Base-by-base conservation (phyloP, 1,139 yeast species). In the Magnusiomyces suaveolens region DNA sequence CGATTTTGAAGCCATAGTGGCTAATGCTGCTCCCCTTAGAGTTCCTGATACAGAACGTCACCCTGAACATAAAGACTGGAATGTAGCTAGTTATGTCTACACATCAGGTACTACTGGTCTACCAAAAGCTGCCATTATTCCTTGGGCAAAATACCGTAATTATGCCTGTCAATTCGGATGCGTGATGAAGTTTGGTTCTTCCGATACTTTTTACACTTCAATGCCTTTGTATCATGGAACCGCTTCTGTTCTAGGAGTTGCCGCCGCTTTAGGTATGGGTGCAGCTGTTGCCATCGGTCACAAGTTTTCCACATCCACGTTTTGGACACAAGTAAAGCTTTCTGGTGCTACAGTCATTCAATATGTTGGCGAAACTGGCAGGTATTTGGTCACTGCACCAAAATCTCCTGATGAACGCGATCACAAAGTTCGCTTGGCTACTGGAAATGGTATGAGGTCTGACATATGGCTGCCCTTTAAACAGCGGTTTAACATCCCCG, bases 141-240 rank as follows among this genome's bases (percentile, higher is more conserved):
- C 95, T 2, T 89, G 97, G 96, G 77, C 88, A 63, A 90, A 89
- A 69, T 78, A 85, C 2, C 64, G 68, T 2, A 74, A 85, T 74
- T 95, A 96, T 0, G 75, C 88, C 1, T 71, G 77, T 8, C 66
- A 86, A 46, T 88, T 87, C 67, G 88, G 89, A 0, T 76, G 77
- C 60, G 83, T 87, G 53, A 79, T 86, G 75, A 78, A 82, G 59
- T 75, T 88, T 60, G 69, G 72, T n/a, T 60, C 69, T 2, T 65
- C 71, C 2, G 81, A 87, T 24, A 79, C 78, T 12, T 83, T 88
- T 6, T 85, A 86, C 70, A 87, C 96, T 0, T 88, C 96, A 2
- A 90, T 92, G 97, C 97, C 98, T 0, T 72, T 92, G 59, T 92
- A 90, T 66, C 97, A 92, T 68, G 88, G 96, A 1, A 90, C 97